Evolutionary conservation across 1,284 basidiomycete species (phyloP).

Genomic region (Tylopilus sp.): DNA sequence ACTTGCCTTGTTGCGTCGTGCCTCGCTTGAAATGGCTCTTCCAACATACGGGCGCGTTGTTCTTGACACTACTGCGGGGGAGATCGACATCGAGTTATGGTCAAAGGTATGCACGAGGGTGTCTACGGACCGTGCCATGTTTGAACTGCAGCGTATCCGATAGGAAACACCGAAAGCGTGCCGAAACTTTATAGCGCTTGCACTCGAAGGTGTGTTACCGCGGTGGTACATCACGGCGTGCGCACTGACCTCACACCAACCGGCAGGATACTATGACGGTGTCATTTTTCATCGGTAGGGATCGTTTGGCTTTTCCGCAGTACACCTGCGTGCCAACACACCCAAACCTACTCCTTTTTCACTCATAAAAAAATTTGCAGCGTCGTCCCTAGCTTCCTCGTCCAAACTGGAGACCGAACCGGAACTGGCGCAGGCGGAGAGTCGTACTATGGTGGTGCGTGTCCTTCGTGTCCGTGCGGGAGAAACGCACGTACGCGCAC

Average conservation of each 20-base stretch:
- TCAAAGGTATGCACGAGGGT: slow-evolving; percentile 55
- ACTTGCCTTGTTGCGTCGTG: neutral
- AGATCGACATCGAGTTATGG: slow-evolving; percentile 95
- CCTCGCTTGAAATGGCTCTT: slow-evolving; percentile 52
- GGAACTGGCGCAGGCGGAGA: slow-evolving; percentile 91
- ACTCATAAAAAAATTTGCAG: slow-evolving; percentile 34
- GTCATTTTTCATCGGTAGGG: slow-evolving; percentile 82
- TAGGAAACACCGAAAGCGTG: slow-evolving; percentile 92
- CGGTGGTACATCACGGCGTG: slow-evolving; percentile 13
- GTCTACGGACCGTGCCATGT: neutral
- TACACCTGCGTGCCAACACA: neutral
- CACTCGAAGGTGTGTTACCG: slow-evolving; percentile 76
- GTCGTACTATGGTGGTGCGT: slow-evolving; percentile 82
- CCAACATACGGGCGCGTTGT: slow-evolving; percentile 85
- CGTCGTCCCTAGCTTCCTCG: slow-evolving; percentile 82
- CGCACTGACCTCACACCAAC: slow-evolving; percentile 8
- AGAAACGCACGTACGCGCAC: neutral
- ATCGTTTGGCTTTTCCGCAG: neutral
- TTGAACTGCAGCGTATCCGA: neutral
- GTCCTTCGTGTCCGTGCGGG: neutral
- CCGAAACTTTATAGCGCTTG: slow-evolving; percentile 86
- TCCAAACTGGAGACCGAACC: slow-evolving; percentile 94
- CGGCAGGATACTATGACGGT: slow-evolving; percentile 89
- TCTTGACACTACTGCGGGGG: slow-evolving; percentile 86
- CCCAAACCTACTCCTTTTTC: neutral